Evolutionary conservation across 1,284 basidiomycete species (phyloP), one percentile per base, ranked within the genome.

Genomic region (Rhodotorula mucilaginosa): DNA sequence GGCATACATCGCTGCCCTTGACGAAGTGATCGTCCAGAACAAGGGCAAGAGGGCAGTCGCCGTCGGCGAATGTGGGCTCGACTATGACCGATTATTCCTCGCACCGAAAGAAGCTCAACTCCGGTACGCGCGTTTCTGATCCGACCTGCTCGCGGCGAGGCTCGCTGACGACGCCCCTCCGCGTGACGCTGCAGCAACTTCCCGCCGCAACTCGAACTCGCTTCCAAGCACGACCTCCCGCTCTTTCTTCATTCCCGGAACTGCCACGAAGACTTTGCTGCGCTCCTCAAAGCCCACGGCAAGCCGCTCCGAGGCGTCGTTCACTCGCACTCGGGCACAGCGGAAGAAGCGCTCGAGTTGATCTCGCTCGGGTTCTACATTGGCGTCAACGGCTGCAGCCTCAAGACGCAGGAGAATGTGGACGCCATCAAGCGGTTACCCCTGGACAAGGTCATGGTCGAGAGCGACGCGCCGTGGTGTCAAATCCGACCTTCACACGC

Each of bases 51-150:
- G 54, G 4, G 51, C 62, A 13, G n/a, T 54, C 12, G 44, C 91
- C 0, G 82, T 95, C 2, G 93, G 93, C 23, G 93, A 95, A 82
- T 92, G 92, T 76, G 93, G 93, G 16, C 82, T 95, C 51, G 93
- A 96, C 80, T 94, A 94, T 77, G 93, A 95, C 79, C 85, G 93
- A 21, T 85, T 89, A 0, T 88, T 89, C 76, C 90, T 91, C 79
- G 86, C 90, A 7, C 78, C 85, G 1, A 83, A 71, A 39, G 72
- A 72, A 19, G 63, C 58, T 7, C 76, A 77, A 48, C 48, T 76
- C 12, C 48, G 56, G 69, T 65, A 29, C 13, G 48, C 29, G 23
- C 2, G 0, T 7, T 12, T 23, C 46, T 23, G 51, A 52, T 8
- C 21, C n/a, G 21, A 52, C 23, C 18, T 12, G 56, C 2, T 47